These are phyloP conservation scores for Colletotrichum australisinense DNA, from an alignment of 2,329 filamentous ascomycete genomes.

Conservation along the genomic window DNA sequence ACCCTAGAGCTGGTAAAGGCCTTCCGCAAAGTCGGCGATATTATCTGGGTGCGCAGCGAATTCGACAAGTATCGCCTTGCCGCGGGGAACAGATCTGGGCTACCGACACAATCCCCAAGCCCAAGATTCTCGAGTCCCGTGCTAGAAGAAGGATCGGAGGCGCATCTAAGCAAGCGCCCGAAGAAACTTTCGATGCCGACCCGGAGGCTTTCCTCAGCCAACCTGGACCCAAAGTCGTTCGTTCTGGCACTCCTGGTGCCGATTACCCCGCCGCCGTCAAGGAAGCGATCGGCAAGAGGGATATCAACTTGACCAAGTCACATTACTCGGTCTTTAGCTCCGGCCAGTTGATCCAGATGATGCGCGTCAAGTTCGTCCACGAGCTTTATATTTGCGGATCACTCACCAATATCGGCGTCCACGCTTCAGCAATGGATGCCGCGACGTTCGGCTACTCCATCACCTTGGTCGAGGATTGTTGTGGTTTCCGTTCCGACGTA, in stretches of 20 bases:
- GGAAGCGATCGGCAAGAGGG: constrained; percentile 57
- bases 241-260: constrained; percentile 55
- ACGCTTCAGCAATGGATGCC: constrained; percentile 91
- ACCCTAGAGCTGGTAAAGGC: constrained; percentile 74
- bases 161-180: constrained; percentile 33
- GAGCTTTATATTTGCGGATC: constrained; percentile 91
- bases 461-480: constrained; percentile 87
- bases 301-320: constrained; percentile 72
- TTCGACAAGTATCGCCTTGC: constrained; percentile 73
- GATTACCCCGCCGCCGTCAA: constrained; percentile 57
- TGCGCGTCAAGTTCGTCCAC: constrained; percentile 88
- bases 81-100: constrained; percentile 63
- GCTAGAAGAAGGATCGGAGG: constrained; percentile 1
- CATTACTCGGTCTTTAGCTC: constrained; percentile 90
- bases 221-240: constrained; percentile 55
- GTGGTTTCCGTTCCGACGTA: constrained; percentile 78
- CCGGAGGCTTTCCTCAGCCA: constrained; percentile 61
- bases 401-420: constrained; percentile 87
- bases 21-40: constrained; percentile 77
- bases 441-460: constrained; percentile 89
- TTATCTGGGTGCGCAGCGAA: constrained; percentile 88
- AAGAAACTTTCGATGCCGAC: constrained; percentile 37
- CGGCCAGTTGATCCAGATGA: constrained; percentile 77
- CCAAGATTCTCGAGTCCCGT: constrained; percentile 40
- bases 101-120: constrained; percentile 44